Base-by-base conservation (phyloP, 495 filamentous ascomycete genomes). In the Penicillium crystallinum region DNA sequence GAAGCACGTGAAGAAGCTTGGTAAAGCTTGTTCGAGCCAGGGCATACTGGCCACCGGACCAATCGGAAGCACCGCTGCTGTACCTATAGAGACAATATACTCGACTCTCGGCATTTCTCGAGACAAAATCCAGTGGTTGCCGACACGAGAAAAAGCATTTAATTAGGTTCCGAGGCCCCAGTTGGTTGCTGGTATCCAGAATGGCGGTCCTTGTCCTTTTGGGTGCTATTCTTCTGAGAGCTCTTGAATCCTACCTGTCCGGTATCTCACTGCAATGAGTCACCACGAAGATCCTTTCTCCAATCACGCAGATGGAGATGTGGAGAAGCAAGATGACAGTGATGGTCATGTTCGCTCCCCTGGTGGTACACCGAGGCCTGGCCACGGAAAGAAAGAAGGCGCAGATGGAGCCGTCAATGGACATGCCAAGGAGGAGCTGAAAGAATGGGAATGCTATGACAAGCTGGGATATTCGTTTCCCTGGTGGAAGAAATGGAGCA, bases 401-500 rank as follows among this genome's bases (percentile, higher is more conserved):
- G 41, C 37, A 9, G 49, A 47, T 36, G 59, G 59, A 25, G 43
- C 29, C 15, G 56, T 72, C 34, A 49, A 47, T 36, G 59, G 59
- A 25, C 64, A 75, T n/a, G 11, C n/a, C n/a, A 42, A 58, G 50
- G 69, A 76, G 17, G 83, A 86, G 56, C 61, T 88, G 22, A 81
- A 73, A 18, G 81, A 85, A 48, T 76, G 81, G 22, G 78, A 83
- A 56, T 81, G 76, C 55, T 82, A 79, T 57, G 77, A 80, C 25
- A 78, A 85, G 54, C 74, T 89, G 1, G 87, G 86, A 29, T 90
- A 77, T 63, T 68, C 61, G 14, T 91, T 79, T 55, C 70, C 85
- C 0, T 55, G 52, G 38, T 78, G 77, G 73, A 91, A 85, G 75
- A 91, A 90, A 69, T 91, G 87, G 87, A 76, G 61, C 49, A 86